Percentiles rank a stretch among this genome's conserved stretches.
Evolutionary conservation across 2,329 filamentous ascomycete genomes (phyloP).

Genomic region (Nemania abortiva): DNA sequence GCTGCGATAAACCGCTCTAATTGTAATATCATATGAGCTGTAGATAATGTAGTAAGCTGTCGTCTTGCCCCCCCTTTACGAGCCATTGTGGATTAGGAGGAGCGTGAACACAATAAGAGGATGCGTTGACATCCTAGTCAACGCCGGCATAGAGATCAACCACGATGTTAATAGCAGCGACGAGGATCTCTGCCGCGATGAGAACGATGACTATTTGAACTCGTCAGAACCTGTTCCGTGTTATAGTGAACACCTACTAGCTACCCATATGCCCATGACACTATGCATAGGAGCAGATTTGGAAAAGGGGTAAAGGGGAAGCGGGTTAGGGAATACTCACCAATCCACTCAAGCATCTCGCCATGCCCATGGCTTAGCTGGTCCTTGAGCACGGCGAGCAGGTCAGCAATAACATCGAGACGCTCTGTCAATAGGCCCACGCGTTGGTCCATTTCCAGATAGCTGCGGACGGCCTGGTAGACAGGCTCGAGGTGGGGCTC

Average conservation of each 20-base stretch:
- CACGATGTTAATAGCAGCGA: slow-evolving; percentile 93
- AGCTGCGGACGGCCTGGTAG: slow-evolving; percentile 93
- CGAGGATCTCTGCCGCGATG: slow-evolving; percentile 94
- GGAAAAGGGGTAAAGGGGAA: not conserved
- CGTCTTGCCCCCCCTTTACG: not conserved
- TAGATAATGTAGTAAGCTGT: not conserved
- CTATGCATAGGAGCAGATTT: not conserved
- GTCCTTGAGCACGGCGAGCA: slow-evolving; percentile 93
- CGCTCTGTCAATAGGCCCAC: slow-evolving; percentile 90
- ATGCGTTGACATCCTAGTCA: slow-evolving; percentile 41
- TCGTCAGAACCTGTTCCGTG: slow-evolving; percentile 35
- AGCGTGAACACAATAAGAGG: not conserved
- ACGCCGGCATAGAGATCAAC: slow-evolving; percentile 84
- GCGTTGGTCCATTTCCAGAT: slow-evolving; percentile 97
- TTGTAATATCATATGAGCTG: not conserved
- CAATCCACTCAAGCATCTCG: slow-evolving; percentile 90
- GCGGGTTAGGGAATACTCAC: slow-evolving; percentile 64
- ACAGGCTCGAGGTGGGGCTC: slow-evolving; percentile 97
- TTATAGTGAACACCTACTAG: not conserved
- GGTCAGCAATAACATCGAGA: slow-evolving; percentile 90
- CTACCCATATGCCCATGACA: not conserved
- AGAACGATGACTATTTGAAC: slow-evolving; percentile 81
- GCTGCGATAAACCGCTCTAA: slow-evolving; percentile 23
- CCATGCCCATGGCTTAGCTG: slow-evolving; percentile 94
- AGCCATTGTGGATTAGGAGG: not conserved